phyloP scores from a whole-genome alignment of 1,139 yeast genomes.

The Magnusiomyces fungicola region DNA sequence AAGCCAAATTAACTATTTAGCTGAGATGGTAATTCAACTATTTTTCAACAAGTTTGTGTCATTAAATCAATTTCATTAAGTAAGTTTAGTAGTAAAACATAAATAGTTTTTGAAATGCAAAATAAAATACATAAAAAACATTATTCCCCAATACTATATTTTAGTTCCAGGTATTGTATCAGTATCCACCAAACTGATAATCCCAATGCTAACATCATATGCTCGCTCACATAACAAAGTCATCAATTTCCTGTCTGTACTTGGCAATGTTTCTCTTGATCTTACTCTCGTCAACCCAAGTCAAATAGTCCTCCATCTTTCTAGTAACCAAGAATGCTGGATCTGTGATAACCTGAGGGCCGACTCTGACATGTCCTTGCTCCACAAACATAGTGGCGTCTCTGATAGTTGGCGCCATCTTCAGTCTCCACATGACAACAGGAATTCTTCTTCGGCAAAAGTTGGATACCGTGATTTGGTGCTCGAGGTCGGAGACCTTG shows the following conservation, averaged over 20 bases:
- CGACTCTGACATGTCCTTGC: slow-evolving; percentile 96
- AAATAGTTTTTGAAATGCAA: too few species aligned
- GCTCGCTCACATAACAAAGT: slow-evolving; percentile 28
- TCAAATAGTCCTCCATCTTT: slow-evolving; percentile 89
- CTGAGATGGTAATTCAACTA: background rate
- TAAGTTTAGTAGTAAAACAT: background rate
- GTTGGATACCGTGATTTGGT: slow-evolving; percentile 85
- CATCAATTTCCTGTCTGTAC: slow-evolving; percentile 60
- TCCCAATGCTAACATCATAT: slow-evolving; percentile 3
- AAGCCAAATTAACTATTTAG: too few species aligned
- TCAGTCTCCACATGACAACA: slow-evolving; percentile 89
- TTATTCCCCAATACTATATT: background rate
- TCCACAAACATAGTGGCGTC: slow-evolving; percentile 92
- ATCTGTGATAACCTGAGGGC: slow-evolving; percentile 91
- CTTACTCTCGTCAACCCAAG: slow-evolving; percentile 95
- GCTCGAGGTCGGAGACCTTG: slow-evolving; percentile 88
- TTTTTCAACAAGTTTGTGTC: background rate
- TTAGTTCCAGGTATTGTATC: background rate
- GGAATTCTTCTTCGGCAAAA: slow-evolving; percentile 88
- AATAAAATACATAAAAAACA: too few species aligned
- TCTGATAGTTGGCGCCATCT: slow-evolving; percentile 83
- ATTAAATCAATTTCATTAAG: background rate
- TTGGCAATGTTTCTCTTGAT: slow-evolving; percentile 83
- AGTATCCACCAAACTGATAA: background rate
- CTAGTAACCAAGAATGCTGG: slow-evolving; percentile 88